Base-by-base conservation (phyloP, 2,329 filamentous ascomycete species). In the Fusarium sp. region DNA sequence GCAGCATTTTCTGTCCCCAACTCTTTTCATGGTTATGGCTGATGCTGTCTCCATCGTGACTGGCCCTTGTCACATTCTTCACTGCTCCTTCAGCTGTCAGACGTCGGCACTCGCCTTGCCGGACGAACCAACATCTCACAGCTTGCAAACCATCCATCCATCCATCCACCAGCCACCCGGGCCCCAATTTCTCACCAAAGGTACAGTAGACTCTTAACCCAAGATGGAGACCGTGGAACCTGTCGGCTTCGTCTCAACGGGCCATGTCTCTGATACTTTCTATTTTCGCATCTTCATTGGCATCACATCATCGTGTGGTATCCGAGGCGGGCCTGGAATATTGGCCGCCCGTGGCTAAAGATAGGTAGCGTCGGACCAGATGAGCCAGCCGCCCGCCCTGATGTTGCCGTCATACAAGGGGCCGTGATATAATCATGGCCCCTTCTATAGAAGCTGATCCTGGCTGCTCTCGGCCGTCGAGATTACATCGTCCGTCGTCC, bases 31-130 rank as follows among this genome's bases (percentile, higher is more conserved):
- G 12, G 9, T 40, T 33, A 22, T 16, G 56, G 9, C 16, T 40
- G 55, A 56, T 72, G 66, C 70, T 67, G 70, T 70, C 65, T 73
- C 62, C 53, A 46, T 17, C 53, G 24, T 51, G 42, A 71, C 46
- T 51, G 31, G 72, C 40, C 60, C 70, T 27, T 72, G 60, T 12
- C 29, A 36, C 35, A 35, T 53, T 46, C 62, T 56, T 57, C 29
- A n/a, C 14, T 55, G 62, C 38, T 73, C 58, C 20, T 24, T 35
- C 4, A 40, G 44, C 57, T 49, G 35, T 51, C 57, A 63, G 64
- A 66, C 55, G 44, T 57, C 58, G 62, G 58, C 38, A 73, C 42
- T 67, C 35, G 36, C 5, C 17, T 14, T 42, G 7, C 24, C 59
- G 40, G 33, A 44, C 31, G 44, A 63, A 61, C 55, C 66, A 57